A percentile compares a stretch with the other conserved stretches of the same genome.
Conservation (phyloP, 345 rosid species). For the Eucalyptus curtisii region DNA sequence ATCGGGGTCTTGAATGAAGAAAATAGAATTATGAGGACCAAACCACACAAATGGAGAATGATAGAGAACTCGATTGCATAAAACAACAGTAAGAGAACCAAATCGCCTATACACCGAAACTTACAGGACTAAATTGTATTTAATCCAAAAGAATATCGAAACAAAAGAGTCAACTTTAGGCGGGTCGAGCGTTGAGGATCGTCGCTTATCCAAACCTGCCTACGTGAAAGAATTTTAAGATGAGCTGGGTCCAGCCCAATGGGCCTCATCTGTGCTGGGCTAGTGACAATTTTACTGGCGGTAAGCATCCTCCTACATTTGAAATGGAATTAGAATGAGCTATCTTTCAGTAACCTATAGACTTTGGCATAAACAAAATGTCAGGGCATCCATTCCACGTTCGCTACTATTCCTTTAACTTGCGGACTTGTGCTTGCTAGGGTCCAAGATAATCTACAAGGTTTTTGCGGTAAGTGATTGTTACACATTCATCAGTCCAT, state of each 20-base stretch:
- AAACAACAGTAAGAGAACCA: background rate
- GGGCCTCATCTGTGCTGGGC: background rate
- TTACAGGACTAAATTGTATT: background rate
- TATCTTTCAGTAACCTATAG: background rate
- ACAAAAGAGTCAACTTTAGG: background rate
- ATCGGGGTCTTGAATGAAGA: background rate
- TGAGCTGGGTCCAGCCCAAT: background rate
- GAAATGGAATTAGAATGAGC: background rate
- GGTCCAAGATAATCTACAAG: background rate
- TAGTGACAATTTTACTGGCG: background rate
- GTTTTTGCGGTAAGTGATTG: background rate
- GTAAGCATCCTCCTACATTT: background rate
- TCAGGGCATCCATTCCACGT: background rate
- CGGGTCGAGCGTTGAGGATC: background rate
- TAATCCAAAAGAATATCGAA: background rate
- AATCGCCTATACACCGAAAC: background rate
- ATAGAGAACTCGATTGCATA: background rate
- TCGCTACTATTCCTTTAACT: background rate
- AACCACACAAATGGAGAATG: accelerated
- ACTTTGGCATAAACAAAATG: background rate
- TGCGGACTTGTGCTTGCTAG: background rate
- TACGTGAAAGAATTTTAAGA: background rate
- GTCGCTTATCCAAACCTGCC: background rate
- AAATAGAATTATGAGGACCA: background rate
- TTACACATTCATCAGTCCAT: background rate